A percentile compares a stretch with the other conserved stretches of the same genome.
Evolutionary conservation across 1,139 yeast genomes (phyloP).

Genomic region (Komagataea norvegica): DNA sequence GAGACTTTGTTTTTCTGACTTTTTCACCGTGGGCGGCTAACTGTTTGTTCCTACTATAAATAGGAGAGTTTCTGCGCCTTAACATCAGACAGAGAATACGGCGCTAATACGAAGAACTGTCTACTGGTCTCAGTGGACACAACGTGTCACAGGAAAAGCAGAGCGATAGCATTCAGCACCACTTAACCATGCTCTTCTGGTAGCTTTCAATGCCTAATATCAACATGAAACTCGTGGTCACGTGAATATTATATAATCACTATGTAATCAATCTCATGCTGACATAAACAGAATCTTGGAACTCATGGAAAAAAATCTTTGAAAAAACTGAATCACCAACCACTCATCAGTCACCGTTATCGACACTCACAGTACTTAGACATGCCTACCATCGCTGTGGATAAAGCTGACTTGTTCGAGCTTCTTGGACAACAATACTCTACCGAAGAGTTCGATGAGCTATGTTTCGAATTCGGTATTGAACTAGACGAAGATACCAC

Average conservation of each 20-base stretch:
- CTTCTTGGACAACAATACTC: constrained; percentile 73
- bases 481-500: constrained; percentile 94
- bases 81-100: too few relatives aligned
- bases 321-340: constrained; percentile 1
- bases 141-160: too few relatives aligned
- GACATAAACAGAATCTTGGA: too few relatives aligned
- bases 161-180: too few relatives aligned
- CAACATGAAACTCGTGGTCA: neutral
- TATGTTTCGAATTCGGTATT: constrained; percentile 95
- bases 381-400: constrained; percentile 97
- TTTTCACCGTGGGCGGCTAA: neutral
- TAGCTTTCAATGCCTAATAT: too few relatives aligned
- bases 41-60: too few relatives aligned
- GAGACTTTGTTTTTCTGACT: neutral
- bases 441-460: constrained; percentile 91
- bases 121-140: too few relatives aligned
- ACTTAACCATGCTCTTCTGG: neutral
- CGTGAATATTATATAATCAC: too few relatives aligned
- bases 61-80: neutral
- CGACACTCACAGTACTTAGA: neutral
- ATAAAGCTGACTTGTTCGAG: constrained; percentile 84
- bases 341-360: neutral
- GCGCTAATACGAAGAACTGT: too few relatives aligned
- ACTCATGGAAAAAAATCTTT: neutral
- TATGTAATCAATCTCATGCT: too few relatives aligned